Base-by-base conservation (phyloP, 768 basidiomycete species). In the Tulasnella sp. region DNA sequence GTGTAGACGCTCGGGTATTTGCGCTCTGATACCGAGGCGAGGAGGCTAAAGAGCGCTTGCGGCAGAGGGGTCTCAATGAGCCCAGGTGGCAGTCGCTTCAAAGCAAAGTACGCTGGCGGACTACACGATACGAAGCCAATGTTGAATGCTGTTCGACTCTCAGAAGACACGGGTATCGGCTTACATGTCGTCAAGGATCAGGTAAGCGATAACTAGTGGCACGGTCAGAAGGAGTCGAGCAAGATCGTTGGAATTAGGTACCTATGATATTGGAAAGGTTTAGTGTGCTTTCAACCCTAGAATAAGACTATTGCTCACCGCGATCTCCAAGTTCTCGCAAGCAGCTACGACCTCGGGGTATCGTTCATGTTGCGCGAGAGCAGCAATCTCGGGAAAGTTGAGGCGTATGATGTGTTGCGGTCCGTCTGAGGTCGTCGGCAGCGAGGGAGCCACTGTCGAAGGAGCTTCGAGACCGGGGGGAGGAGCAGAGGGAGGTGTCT, bases 171-270 rank as follows among this genome's bases (percentile, higher is more conserved):
- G 29, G 30, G 52, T 21, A 7, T 32, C 29, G 32, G 70, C 83
- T 67, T 65, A 84, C 86, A 82, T 66, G 60, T 85, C 76, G 64
- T 87, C 80, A 42, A 76, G 58, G 44, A 83, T 82, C 44, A 87
- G 73, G 70, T 86, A 83, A 3, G 78, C 76, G 11, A 88, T 75
- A 21, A 85, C 79, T 30, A 87, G 70, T 13, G 85, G 84, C 3
- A 77, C 75, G 10, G 77, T 74, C 32, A 84, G 66, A 34, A 85
- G 70, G 19, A 87, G 65, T 45, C 80, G 76, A 32, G 13, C 41
- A 43, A 7, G 29, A 27, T n/a, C 24, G 19, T 42, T 5, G 19
- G 17, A 11, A 56, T 42, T 42, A n/a, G n/a, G n/a, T n/a, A n/a
- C n/a, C n/a, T n/a, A n/a, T n/a, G n/a, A n/a, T n/a, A n/a, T n/a